A percentile compares a stretch with the other conserved stretches of the same genome.
Evolutionary conservation across 768 basidiomycete species (phyloP).

Genomic region (Tephrocybe sp.): DNA sequence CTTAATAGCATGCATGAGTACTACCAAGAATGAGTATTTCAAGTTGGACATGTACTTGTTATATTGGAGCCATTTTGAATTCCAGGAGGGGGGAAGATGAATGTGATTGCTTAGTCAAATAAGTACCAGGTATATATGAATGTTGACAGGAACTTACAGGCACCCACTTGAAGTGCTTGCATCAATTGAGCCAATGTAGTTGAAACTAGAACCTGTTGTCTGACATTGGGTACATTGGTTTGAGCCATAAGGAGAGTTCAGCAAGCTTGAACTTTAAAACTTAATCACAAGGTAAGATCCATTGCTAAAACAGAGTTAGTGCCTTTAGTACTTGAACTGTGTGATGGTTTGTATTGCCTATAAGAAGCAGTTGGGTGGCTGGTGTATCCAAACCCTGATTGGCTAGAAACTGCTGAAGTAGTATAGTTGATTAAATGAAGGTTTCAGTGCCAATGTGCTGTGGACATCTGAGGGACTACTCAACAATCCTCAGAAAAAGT

Average conservation of each 20-base stretch:
- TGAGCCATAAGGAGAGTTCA: background rate
- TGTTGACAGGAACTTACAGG: background rate
- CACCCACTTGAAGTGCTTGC: background rate
- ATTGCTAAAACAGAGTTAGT: background rate
- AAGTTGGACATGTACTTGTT: too few species aligned
- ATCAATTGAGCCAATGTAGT: background rate
- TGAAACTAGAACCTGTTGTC: background rate
- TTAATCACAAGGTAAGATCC: background rate
- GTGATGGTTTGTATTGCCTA: background rate
- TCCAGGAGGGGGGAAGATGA: too few species aligned
- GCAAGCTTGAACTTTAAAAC: background rate
- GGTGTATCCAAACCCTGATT: background rate
- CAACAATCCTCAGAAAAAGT: too few species aligned
- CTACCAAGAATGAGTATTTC: too few species aligned
- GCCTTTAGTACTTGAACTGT: background rate
- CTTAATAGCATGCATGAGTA: too few species aligned
- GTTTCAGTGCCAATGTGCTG: background rate
- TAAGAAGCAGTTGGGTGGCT: background rate
- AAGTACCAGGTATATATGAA: background rate
- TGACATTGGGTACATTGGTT: background rate
- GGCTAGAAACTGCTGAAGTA: background rate
- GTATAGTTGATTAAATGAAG: background rate
- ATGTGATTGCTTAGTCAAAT: too few species aligned
- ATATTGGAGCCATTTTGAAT: too few species aligned
- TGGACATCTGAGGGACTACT: too few species aligned